phyloP scores from a whole-genome alignment of 2,329 filamentous ascomycete species.

The Neophaeococcomyces mojaviensis region DNA sequence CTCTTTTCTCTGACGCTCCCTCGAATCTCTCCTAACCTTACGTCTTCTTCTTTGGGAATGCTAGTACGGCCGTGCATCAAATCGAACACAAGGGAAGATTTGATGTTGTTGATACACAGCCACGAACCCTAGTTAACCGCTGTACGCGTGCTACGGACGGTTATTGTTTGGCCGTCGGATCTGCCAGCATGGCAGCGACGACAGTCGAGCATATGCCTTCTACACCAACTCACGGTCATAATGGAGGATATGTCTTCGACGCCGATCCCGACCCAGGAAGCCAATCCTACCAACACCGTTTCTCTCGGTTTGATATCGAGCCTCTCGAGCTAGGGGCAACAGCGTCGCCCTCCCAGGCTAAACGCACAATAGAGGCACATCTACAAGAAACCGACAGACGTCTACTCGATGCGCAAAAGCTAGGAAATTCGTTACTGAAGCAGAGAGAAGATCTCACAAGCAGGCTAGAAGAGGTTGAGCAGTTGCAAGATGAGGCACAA shows the following conservation, averaged over 20 bases:
- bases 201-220: not conserved
- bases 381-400: conserved; percentile 85
- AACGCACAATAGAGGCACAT: conserved; percentile 81
- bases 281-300: conserved; percentile 53
- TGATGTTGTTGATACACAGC: not conserved
- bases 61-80: too few species aligned
- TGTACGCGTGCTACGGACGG: not conserved
- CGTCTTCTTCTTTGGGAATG: too few species aligned
- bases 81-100: too few species aligned
- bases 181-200: conserved; percentile 5
- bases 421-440: conserved; percentile 79
- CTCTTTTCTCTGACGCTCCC: too few species aligned
- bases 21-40: too few species aligned
- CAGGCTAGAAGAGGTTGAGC: conserved; percentile 75
- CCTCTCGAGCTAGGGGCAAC: conserved; percentile 68
- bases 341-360: conserved; percentile 77
- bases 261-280: conserved; percentile 24
- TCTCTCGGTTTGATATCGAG: conserved; percentile 67
- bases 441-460: conserved; percentile 79
- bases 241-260: conserved; percentile 38
- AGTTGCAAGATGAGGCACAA: conserved; percentile 65
- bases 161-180: too few species aligned
- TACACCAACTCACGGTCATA: conserved; percentile 1
- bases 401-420: conserved; percentile 80
- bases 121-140: not conserved